These are phyloP conservation scores for Toxoplasma gondii DNA, from an alignment of 169 alveolate species.

Conservation along the genomic window DNA sequence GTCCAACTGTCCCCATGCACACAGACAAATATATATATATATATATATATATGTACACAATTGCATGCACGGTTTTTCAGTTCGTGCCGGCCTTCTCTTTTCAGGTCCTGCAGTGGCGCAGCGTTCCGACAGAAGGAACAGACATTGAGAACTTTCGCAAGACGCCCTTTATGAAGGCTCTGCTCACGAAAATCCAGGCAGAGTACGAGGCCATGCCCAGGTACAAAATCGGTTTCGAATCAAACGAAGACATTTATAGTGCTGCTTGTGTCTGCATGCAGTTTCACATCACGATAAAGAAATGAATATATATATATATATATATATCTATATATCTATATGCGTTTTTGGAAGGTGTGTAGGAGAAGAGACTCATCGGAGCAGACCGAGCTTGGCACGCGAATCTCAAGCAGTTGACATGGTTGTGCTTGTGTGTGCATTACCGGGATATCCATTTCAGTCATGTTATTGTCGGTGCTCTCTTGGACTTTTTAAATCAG, in stretches of 20 bases:
- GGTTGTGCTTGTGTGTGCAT: too few species aligned
- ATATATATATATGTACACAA: not conserved
- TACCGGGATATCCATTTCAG: too few species aligned
- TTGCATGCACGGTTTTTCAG: not conserved
- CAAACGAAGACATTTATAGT: too few species aligned
- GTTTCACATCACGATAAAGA: too few species aligned
- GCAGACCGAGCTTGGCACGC: too few species aligned
- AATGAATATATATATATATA: not conserved
- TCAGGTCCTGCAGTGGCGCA: constrained; percentile 65
- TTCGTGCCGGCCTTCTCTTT: not conserved
- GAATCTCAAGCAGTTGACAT: too few species aligned
- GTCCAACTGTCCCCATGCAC: too few species aligned
- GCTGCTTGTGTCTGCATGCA: too few species aligned
- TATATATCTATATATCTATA: not conserved
- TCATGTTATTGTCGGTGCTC: too few species aligned
- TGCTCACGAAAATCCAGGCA: constrained; percentile 53
- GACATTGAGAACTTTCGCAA: constrained; percentile 46
- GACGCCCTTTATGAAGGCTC: constrained; percentile 61
- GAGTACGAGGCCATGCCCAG: constrained; percentile 67
- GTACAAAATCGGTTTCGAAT: not conserved
- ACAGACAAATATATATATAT: too few species aligned
- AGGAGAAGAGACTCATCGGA: too few species aligned
- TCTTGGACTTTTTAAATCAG: too few species aligned
- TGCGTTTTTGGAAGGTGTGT: not conserved
- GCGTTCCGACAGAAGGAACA: constrained; percentile 51